These are phyloP conservation scores for Taiozyma sp. DNA, from an alignment of 1,139 yeast species.

Conservation along the genomic window DNA sequence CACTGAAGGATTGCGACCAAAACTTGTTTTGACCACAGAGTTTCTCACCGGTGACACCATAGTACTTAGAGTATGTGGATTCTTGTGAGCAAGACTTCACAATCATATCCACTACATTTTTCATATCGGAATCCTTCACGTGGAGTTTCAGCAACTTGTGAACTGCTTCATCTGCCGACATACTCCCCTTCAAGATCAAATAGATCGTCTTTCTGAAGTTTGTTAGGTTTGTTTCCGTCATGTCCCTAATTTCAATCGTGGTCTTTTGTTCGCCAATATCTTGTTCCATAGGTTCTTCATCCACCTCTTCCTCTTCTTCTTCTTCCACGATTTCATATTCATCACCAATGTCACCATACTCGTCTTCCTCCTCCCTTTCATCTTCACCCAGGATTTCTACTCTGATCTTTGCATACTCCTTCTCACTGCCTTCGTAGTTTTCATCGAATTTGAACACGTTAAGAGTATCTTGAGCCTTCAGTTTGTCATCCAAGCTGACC, in stretches of 20 bases:
- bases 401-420: constrained; percentile 34
- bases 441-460: constrained; percentile 51
- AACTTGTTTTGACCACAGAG: constrained; percentile 43
- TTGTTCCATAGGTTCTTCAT: constrained; percentile 19
- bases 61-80: constrained; percentile 80
- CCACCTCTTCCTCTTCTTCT: constrained; percentile 27
- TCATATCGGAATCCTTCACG: constrained; percentile 34
- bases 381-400: constrained; percentile 43
- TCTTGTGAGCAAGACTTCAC: constrained; percentile 86
- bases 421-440: constrained; percentile 48
- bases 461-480: constrained; percentile 43
- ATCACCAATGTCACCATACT: constrained; percentile 14
- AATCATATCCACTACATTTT: constrained; percentile 65
- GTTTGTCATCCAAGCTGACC: constrained; percentile 48
- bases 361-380: constrained; percentile 27
- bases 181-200: constrained; percentile 83
- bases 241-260: constrained; percentile 44
- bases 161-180: constrained; percentile 91
- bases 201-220: constrained; percentile 73
- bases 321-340: constrained; percentile 28
- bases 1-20: constrained; percentile 56
- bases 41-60: constrained; percentile 74
- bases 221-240: constrained; percentile 62
- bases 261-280: constrained; percentile 14
- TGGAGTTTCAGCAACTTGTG: constrained; percentile 67